Evolutionary conservation across 495 filamentous ascomycete species (phyloP).

Genomic region (Glutinoglossum americanum): DNA sequence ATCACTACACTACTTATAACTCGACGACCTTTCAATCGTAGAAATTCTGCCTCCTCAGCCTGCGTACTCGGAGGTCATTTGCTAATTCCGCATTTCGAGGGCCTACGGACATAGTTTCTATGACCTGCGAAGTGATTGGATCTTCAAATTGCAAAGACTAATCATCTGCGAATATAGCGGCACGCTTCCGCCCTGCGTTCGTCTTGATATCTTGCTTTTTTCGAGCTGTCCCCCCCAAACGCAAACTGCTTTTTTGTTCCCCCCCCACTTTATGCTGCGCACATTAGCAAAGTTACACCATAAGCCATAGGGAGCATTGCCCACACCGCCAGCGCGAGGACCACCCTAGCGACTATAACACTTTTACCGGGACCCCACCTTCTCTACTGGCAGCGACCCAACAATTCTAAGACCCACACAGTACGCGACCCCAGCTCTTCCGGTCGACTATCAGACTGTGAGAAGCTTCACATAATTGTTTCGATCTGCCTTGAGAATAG

Average conservation of each 20-base stretch:
- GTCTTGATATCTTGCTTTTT: background rate
- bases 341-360: background rate
- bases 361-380: background rate
- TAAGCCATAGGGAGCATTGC: background rate
- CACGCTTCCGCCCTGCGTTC: background rate
- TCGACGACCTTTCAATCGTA: background rate
- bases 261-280: background rate
- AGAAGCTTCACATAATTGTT: background rate
- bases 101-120: background rate
- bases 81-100: no score
- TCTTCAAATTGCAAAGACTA: background rate
- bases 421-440: constrained; percentile 9
- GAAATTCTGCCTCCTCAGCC: no score
- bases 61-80: no score
- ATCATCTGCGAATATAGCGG: background rate
- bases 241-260: background rate
- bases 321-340: background rate
- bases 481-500: background rate
- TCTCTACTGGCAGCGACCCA: background rate
- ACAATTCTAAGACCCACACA: background rate
- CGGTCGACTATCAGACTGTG: background rate
- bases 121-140: background rate
- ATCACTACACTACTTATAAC: background rate
- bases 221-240: background rate
- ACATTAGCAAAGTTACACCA: background rate